Conservation (phyloP, 306 rosid genomes). For the Trifolium dubium region DNA sequence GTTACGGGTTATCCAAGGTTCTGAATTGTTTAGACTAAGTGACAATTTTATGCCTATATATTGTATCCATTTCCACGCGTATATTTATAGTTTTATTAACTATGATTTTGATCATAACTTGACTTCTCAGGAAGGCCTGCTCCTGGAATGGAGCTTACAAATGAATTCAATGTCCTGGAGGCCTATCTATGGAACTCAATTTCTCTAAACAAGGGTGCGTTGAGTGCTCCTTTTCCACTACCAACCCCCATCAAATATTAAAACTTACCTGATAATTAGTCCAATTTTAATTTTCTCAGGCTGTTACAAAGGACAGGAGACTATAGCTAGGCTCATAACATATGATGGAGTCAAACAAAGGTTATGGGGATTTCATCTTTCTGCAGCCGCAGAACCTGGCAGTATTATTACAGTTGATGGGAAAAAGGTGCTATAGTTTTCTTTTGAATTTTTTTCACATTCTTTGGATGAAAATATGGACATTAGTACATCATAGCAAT, state of each 20-base stretch:
- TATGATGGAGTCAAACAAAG: conserved; percentile 92
- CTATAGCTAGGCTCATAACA: conserved; percentile 87
- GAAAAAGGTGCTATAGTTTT: conserved; percentile 58
- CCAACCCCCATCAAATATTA: conserved; percentile 31
- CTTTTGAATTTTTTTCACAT: conserved; percentile 6
- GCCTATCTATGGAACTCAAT: conserved; percentile 92
- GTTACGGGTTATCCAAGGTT: conserved; percentile 77
- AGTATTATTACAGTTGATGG: conserved; percentile 71
- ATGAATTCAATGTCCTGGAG: conserved; percentile 91
- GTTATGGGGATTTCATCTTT: conserved; percentile 85
- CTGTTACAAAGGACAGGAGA: conserved; percentile 97
- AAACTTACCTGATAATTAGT: conserved; percentile 26
- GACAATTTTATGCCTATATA: conserved; percentile 7
- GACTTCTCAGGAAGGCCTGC: conserved; percentile 84
- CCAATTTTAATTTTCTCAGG: conserved; percentile 58
- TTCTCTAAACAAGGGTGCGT: conserved; percentile 77
- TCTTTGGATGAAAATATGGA: conserved; percentile 7
- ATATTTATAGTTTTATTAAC: conserved; percentile 21
- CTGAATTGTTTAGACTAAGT: conserved; percentile 30
- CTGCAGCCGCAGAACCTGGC: conserved; percentile 81
- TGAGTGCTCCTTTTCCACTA: conserved; percentile 31
- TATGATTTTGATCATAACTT: conserved; percentile 19
- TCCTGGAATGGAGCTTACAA: conserved; percentile 85
- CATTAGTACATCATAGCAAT: conserved; percentile 10
- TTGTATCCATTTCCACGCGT: neutral